phyloP scores from a whole-genome alignment of 768 basidiomycete genomes.

The Suillus sp. region DNA sequence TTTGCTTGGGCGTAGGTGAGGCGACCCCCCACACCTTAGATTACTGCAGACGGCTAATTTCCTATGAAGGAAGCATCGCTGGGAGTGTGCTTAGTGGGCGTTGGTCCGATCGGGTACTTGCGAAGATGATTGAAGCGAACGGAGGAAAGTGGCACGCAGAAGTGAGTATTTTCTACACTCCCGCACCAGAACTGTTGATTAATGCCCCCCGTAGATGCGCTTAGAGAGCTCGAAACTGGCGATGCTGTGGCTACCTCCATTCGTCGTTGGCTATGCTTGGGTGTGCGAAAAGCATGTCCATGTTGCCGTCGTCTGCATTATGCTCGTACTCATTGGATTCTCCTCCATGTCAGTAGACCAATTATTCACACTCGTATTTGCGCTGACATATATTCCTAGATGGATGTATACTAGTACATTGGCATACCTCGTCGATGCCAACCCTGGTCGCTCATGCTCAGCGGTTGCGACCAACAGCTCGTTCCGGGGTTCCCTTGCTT shows the following conservation, averaged over 20 bases:
- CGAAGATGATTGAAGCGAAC: constrained; percentile 43
- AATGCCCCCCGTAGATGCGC: constrained; percentile 57
- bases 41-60: background rate
- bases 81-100: constrained; percentile 61
- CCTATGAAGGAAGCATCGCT: constrained; percentile 43
- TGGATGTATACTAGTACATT: constrained; percentile 69
- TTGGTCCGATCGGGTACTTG: constrained; percentile 54
- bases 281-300: constrained; percentile 61
- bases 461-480: constrained; percentile 78
- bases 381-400: constrained; percentile 30
- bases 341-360: constrained; percentile 60
- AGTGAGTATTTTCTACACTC: constrained; percentile 38
- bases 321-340: constrained; percentile 74
- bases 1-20: constrained; percentile 71
- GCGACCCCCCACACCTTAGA: background rate
- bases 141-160: constrained; percentile 61
- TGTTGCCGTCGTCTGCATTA: constrained; percentile 67
- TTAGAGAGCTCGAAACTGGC: constrained; percentile 61
- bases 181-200: background rate
- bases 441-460: constrained; percentile 74
- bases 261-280: constrained; percentile 76
- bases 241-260: constrained; percentile 56
- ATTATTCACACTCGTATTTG: background rate
- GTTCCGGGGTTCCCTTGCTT: constrained; percentile 70
- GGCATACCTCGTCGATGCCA: constrained; percentile 87